A percentile compares a stretch with the other conserved stretches of the same genome.
Conservation (phyloP, 805 yeast species). For the Myxozyma mucilagina region DNA sequence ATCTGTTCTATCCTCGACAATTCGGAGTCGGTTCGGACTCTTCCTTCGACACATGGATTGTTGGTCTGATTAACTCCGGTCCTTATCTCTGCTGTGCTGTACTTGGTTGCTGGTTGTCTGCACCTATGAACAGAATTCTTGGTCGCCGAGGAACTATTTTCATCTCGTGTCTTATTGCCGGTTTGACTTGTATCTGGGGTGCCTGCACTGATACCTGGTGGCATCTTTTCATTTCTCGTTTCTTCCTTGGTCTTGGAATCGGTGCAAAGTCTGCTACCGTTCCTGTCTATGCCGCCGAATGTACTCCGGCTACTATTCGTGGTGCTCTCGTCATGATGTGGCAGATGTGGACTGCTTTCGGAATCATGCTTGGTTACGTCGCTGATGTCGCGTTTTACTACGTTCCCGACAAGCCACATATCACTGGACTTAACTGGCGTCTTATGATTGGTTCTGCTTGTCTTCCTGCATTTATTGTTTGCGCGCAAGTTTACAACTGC, state of each 20-base stretch:
- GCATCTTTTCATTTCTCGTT: slow-evolving; percentile 60
- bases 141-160: slow-evolving; percentile 66
- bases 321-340: slow-evolving; percentile 71
- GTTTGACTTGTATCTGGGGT: slow-evolving; percentile 62
- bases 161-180: slow-evolving; percentile 57
- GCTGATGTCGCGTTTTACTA: slow-evolving; percentile 59
- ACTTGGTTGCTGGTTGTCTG: slow-evolving; percentile 59
- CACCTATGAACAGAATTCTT: slow-evolving; percentile 49
- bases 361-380: slow-evolving; percentile 67
- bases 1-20: slow-evolving; percentile 51
- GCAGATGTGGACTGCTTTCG: slow-evolving; percentile 77
- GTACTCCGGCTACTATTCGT: slow-evolving; percentile 57
- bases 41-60: slow-evolving; percentile 43
- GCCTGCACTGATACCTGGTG: slow-evolving; percentile 63
- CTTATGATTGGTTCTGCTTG: slow-evolving; percentile 65
- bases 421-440: slow-evolving; percentile 50
- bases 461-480: slow-evolving; percentile 57
- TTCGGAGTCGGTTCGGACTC: slow-evolving; percentile 48
- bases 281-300: slow-evolving; percentile 66
- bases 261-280: slow-evolving; percentile 69
- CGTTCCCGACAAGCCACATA: slow-evolving; percentile 37
- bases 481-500: slow-evolving; percentile 53
- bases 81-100: slow-evolving; percentile 63
- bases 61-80: slow-evolving; percentile 64
- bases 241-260: slow-evolving; percentile 62